Evolutionary conservation across 768 basidiomycete genomes (phyloP), one percentile per base, ranked within the genome.

Genomic region (Podaxis sp.): DNA sequence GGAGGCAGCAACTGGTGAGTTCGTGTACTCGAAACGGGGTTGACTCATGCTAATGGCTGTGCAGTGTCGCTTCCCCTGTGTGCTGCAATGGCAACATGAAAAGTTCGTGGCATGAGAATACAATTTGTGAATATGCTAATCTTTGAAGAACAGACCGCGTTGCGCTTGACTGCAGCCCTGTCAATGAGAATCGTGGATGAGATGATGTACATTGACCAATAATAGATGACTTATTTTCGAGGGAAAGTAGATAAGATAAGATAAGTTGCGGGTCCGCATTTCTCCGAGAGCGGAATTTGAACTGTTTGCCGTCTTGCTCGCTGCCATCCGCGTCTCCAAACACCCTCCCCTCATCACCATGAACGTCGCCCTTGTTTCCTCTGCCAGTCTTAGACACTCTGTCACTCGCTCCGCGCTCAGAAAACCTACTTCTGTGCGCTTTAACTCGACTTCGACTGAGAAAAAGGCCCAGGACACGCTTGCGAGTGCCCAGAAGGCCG

Each of bases 401-500:
- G 59, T 73, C 33, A 66, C 69, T 22, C 75, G 76, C 49, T 70
- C 73, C 25, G 70, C 70, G 36, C 57, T 74, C 67, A 67, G 71
- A 54, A 68, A 68, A 59, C 58, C 68, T 68, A 66, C 43, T 55
- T 36, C 64, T 55, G 68, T 70, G 65, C 82, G 82, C 62, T 77
- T 83, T 69, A 71, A 78, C 22, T 82, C 80, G 24, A 70, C 82
- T 36, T 71, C 75, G 9, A 58, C 82, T 36, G 81, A 84, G 66
- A 86, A 90, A 77, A 90, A 88, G 73, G 87, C 89, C 5, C 85
- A 90, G 74, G 87, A 91, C 57, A 79, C 83, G 46, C 75, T 90
- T 63, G 78, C 81, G 54, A 73, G 76, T 49, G 87, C 83, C 8
- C 86, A 87, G 71, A 82, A 86, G 73, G 77, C 73, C 33, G 82